Base-by-base conservation (phyloP, 2,329 filamentous ascomycete genomes). In the Cladophialophora bantiana region DNA sequence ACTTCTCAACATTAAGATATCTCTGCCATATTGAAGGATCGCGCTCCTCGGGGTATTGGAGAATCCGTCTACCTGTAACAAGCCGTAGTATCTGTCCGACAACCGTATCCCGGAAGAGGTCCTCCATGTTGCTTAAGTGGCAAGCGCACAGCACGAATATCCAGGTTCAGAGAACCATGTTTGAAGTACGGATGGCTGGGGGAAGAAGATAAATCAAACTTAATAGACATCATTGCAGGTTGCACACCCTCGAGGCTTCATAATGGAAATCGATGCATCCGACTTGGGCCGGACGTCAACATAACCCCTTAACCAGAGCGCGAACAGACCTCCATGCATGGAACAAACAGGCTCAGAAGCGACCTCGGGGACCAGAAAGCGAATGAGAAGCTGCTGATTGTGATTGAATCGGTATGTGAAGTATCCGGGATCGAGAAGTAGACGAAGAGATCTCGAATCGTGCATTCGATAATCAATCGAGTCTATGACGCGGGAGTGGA, bases 1-100 rank as follows among this genome's bases (percentile, higher is more conserved):
- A 84, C 68, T 84, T 85, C 65, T 84, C 81, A 53, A 78, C 75
- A 66, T 84, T 79, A 64, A 85, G 74, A 65, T 82, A 62, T 20
- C 53, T 52, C 36, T 62, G 35, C 53, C 50, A 56, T 56, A 62
- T 42, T 7, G 60, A 62, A 2, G 60, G 60, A 55, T 62, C 53
- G 18, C 53, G 50, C 50, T 62, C 50, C 32, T 62, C 60, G 7
- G 50, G 60, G 34, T 62, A 62, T 36, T 55, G 50, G 36, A 62
- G 53, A 20, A 62, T 48, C 38, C 53, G 56, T 34, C 52, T 35
- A 18, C 52, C 60, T 12, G 60, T 55, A 26, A 62, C 36, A 36
- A 55, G 60, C 31, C 60, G 60, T 9, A 62, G 26, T 13, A 62
- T 42, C 36, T 62, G 60, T 2, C 60, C 60, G 18, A 13, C 60